These are phyloP conservation scores for Ogataea pignaliae DNA, from an alignment of 805 yeast genomes.

Conservation along the genomic window DNA sequence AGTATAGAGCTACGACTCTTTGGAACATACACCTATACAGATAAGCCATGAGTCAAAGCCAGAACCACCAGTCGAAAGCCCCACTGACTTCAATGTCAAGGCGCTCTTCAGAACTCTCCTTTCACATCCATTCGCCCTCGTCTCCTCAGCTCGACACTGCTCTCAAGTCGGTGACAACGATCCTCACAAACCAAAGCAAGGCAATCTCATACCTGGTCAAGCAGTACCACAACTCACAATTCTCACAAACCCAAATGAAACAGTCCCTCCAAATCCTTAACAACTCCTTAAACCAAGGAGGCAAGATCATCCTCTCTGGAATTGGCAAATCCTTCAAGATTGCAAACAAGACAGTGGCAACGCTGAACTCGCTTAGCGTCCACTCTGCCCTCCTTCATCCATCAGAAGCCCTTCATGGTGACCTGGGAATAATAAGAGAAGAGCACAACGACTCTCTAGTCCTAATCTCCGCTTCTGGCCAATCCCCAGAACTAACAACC, in stretches of 20 bases:
- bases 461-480: conserved; percentile 75
- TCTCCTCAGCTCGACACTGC: conserved; percentile 25
- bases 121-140: conserved; percentile 19
- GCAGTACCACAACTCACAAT: conserved; percentile 43
- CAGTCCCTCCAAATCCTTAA: conserved; percentile 40
- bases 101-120: conserved; percentile 24
- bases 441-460: conserved; percentile 53
- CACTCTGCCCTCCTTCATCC: conserved; percentile 72
- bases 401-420: conserved; percentile 87
- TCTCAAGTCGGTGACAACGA: conserved; percentile 31
- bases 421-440: conserved; percentile 64
- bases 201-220: conserved; percentile 41
- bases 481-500: conserved; percentile 67
- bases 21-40: too few relatives aligned
- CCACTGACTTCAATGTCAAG: conserved; percentile 14
- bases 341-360: conserved; percentile 74
- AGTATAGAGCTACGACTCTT: too few relatives aligned
- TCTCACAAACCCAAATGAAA: conserved; percentile 41
- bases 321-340: conserved; percentile 84
- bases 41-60: neutral
- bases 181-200: conserved; percentile 42
- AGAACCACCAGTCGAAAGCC: too few relatives aligned
- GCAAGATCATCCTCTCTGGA: conserved; percentile 74
- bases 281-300: conserved; percentile 42
- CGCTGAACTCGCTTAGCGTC: conserved; percentile 74